Evolutionary conservation across 2,329 filamentous ascomycete species (phyloP), one percentile per base, ranked within the genome.

Genomic region (Cordyceps javanica): DNA sequence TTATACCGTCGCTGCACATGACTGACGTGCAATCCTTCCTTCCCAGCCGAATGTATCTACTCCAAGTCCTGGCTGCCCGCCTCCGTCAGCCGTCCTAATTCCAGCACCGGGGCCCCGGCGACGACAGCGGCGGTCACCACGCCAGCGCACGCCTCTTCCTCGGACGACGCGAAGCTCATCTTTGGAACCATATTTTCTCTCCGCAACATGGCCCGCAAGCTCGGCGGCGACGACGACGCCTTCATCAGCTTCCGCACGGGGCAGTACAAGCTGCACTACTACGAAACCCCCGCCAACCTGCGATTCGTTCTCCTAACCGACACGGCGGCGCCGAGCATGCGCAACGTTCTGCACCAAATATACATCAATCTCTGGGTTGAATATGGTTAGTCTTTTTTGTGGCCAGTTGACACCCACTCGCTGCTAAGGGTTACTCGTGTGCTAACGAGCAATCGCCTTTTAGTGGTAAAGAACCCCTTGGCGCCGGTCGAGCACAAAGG

Each of bases 291-390:
- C 1, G 94, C 91, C 54, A 95, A 90, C 71, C 86, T 96, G 73
- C 95, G 96, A 69, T 95, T 97, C 69, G 91, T 97, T 69, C 90
- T 99, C 87, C 80, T 97, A 69, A 97, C 94, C 25, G 94, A 97
- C 74, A 90, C 89, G 38, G 88, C 85, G 64, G 89, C 90, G 59
- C 83, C 89, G 64, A 97, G 91, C 73, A 93, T 99, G 85, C 85
- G 92, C 45, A 91, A 95, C 66, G 93, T 96, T 23, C 75, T 99
- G 67, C 92, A 99, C 71, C 94, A 99, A 80, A 97, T 99, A 62
- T 99, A 97, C 73, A 95, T 97, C 59, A 97, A 96, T 71, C 82
- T 97, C 25, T 99, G 94, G 77, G 93, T 99, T 19, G 94, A 99
- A 76, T 99, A 94, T 67, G 88, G 89, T 91, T 73, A 59, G 80